These are phyloP conservation scores for Cochlearia excelsa DNA, from an alignment of 345 rosid species.

Conservation along the genomic window DNA sequence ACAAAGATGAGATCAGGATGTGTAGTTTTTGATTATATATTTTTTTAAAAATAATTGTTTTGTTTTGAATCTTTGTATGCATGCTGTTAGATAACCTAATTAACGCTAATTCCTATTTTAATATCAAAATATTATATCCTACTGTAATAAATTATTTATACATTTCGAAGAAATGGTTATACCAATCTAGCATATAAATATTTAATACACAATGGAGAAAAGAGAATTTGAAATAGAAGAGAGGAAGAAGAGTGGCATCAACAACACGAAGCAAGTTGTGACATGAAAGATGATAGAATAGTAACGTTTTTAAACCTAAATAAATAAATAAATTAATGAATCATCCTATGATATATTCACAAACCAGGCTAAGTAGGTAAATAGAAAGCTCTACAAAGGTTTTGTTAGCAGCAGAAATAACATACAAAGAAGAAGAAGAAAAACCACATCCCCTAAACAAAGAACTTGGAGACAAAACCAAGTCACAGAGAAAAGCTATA, in stretches of 20 bases:
- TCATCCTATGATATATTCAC: conserved; percentile 34
- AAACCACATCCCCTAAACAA: conserved; percentile 21
- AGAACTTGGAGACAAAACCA: conserved; percentile 25
- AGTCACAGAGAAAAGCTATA: conserved; percentile 28
- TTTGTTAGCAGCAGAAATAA: conserved; percentile 18
- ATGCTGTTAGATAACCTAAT: conserved; percentile 37
- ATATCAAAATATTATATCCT: background rate
- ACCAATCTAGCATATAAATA: no score
- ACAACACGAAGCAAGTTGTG: no score
- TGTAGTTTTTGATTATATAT: conserved; percentile 5
- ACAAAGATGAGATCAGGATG: conserved; percentile 13
- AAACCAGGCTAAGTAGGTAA: conserved; percentile 29
- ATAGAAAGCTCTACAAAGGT: conserved; percentile 34
- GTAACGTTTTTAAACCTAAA: background rate
- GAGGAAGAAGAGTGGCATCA: no score
- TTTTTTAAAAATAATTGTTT: conserved; percentile 4
- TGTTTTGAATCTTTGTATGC: conserved; percentile 16
- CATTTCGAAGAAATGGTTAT: no score
- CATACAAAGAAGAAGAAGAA: conserved; percentile 2
- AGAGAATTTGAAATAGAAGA: no score
- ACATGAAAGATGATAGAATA: background rate
- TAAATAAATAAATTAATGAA: no score
- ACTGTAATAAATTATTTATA: no score
- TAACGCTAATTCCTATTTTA: conserved; percentile 1
- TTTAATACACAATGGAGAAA: no score